Base-by-base conservation (phyloP, 768 basidiomycete species). In the Auriscalpium microsporum region DNA sequence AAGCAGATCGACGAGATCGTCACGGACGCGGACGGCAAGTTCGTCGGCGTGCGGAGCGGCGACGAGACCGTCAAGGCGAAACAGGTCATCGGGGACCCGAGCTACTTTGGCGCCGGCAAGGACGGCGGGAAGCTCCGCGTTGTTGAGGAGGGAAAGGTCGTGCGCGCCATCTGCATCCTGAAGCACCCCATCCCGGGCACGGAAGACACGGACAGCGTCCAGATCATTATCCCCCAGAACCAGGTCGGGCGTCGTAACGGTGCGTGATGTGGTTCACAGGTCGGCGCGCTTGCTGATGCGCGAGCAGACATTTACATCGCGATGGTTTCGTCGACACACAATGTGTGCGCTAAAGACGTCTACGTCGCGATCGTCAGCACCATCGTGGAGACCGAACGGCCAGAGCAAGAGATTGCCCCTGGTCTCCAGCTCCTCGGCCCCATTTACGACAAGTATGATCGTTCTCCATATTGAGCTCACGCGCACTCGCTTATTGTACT, bases 201-300 rank as follows among this genome's bases (percentile, higher is more conserved):
- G 44, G 95, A 98, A 19, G 89, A 97, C 66, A 77, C 86, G 47
- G 96, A 99, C 74, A 93, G 90, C 64, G 86, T 86, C 40, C 96
- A 99, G 72, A 93, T 99, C 65, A 94, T 99, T 70, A 95, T 99
- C 59, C 96, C 96, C 42, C 96, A 98, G 73, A 97, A 97, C 72
- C 96, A 99, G 73, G 94, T 99, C 61, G 78, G 79, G 62, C 78
- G 96, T 63, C 83, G 86, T 72, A 90, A 99, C 66, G 96, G 95
- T 90, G 68, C 63, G 85, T 70, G 21, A 35, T 48, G 35, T 5
- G 55, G 11, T 50, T 13, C n/a, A 28, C 11, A 8, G 23, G 48
- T 19, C 42, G 17, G 54, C 35, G 35, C 19, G 58, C 23, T 58
- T 47, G 62, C 38, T 56, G 34, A 37, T 54, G 44, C 48, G 17